Base-by-base conservation (phyloP, 257 asterid species). In the Capsicum chinense region DNA sequence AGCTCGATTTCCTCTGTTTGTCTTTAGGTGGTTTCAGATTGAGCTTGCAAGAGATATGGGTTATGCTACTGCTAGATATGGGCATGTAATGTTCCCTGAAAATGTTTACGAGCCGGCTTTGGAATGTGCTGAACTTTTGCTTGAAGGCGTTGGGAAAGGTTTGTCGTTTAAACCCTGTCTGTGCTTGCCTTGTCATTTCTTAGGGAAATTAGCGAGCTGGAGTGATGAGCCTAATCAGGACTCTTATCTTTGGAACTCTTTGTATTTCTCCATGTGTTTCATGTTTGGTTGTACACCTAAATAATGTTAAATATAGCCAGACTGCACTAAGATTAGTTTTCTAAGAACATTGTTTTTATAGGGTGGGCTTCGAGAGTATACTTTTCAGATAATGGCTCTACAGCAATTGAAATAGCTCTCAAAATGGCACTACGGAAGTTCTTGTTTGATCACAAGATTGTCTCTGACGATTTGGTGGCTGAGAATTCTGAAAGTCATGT, bases 81-180 rank as follows among this genome's bases (percentile, higher is more conserved):
- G 99, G 50, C 99, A 97, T 89, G 98, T 97, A 62, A 95, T 97
- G 99, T 97, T 97, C 87, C 99, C 99, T 4, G 98, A 97, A 90
- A 97, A 97, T 88, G 99, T 93, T n/a, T 90, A 97, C 56, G 98
- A 97, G 93, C 99, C 99, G 85, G 95, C 93, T 86, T 90, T 97
- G 21, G 91, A 92, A 85, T 92, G 95, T 90, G 94, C 98, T 86
- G 94, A 95, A 84, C 91, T 94, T 86, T 87, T 97, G 89, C 95
- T 97, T 88, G 95, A 91, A 83, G 97, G 99, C 9, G 98, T 97
- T 35, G 99, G 98, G 78, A 97, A 93, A 91, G 99, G 99, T 88
- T 85, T 83, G 90, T 86, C 58, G 56, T 19, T 60, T 16, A 54
- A 83, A 12, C 85, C 44, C 62, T 86, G 85, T 76, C 64, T 26